Conservation (phyloP, 2,329 filamentous ascomycete species). For the Mycosphaerelloides madeirae region DNA sequence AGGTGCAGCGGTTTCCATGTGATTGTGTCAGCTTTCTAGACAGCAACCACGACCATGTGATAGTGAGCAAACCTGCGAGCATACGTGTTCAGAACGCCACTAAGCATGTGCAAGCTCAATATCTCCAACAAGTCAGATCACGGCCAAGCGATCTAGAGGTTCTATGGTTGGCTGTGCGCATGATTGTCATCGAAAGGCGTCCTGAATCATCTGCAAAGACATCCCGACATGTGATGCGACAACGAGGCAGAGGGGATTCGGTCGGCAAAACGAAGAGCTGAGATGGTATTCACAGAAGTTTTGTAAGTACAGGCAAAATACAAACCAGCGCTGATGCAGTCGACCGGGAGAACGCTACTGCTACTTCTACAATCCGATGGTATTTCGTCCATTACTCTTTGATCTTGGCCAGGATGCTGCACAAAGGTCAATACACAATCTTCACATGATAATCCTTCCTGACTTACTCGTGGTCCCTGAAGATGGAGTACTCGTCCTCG, state of each 20-base stretch:
- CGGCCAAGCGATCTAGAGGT: too few relatives aligned
- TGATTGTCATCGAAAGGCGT: too few relatives aligned
- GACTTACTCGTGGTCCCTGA: slow-evolving; percentile 94
- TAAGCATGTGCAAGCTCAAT: too few relatives aligned
- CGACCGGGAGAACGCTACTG: slow-evolving; percentile 12
- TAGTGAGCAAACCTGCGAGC: too few relatives aligned
- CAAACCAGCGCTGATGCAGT: slow-evolving; percentile 5
- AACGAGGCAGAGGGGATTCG: too few relatives aligned
- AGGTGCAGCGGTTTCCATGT: too few relatives aligned
- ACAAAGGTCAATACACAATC: slow-evolving; percentile 15
- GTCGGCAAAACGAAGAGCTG: slow-evolving; percentile 4
- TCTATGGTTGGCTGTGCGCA: too few relatives aligned
- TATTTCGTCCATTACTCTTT: slow-evolving; percentile 64
- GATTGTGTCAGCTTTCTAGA: background rate
- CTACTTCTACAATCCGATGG: slow-evolving; percentile 25
- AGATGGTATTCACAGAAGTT: slow-evolving; percentile 9
- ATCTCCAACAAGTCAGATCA: too few relatives aligned
- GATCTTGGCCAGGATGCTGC: slow-evolving; percentile 95
- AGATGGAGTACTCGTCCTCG: slow-evolving; percentile 92
- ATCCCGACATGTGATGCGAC: too few relatives aligned
- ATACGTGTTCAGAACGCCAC: background rate
- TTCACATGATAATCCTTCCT: background rate
- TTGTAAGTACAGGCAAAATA: slow-evolving; percentile 6
- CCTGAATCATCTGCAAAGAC: too few relatives aligned
- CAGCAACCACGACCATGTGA: background rate